Base-by-base conservation (phyloP, 2,329 filamentous ascomycete genomes). In the Neospermospora avenae region DNA sequence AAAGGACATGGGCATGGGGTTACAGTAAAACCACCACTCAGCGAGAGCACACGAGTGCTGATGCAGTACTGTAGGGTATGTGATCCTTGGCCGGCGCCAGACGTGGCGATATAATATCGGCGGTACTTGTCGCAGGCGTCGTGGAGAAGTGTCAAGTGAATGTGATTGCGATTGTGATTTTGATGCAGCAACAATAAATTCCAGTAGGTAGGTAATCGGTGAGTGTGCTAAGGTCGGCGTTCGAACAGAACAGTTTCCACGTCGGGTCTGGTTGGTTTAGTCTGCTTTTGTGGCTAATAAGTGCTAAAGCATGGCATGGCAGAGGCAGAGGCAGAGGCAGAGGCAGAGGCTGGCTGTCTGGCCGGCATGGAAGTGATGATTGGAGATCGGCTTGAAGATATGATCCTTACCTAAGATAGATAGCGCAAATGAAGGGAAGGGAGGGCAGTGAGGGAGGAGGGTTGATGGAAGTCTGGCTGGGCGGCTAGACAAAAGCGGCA, bases 1-100 rank as follows among this genome's bases (percentile, higher is more conserved):
- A 31, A 14, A 13, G 11, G 10, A n/a, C n/a, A 42, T n/a, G 39
- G n/a, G 45, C 57, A 63, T 61, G 59, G 59, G 59, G 37, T 34
- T 37, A 45, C 24, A 18, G 20, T 10, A 35, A 37, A 39, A 45
- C 34, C 37, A 34, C 48, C 59, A 49, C 59, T 58, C 59, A 56
- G 46, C 52, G 60, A 35, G 34, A 45, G 52, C 51, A 55, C 51
- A 44, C 45, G 55, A 61, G 52, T 51, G 28, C 44, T n/a, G 28
- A 5, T 31, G 28, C 28, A 31, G 28, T 31, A 31, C 11, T n/a
- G n/a, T n/a, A n/a, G 28, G 49, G 35, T 42, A 28, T 41, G 37
- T 22, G 51, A 42, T 22, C 39, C 39, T 55, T 55, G 53, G 41
- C 53, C 45, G 39, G 25, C 41, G 39, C 25, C n/a, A 20, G 25